Conservation (phyloP, 495 filamentous ascomycete species). For the Penicillium simplicissimum region DNA sequence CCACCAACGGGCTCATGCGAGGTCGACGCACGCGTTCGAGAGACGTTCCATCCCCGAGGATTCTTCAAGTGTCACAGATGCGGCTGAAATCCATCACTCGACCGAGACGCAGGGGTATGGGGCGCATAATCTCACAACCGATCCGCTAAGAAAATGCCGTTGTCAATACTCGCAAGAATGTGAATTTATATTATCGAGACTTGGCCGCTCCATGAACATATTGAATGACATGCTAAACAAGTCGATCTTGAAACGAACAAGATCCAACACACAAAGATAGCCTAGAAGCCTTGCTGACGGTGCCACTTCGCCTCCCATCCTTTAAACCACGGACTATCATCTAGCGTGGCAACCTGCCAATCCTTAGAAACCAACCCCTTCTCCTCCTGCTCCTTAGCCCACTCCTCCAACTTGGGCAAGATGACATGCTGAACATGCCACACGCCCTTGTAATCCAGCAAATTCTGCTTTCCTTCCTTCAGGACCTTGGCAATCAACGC, state of each 20-base stretch:
- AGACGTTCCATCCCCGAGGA: neutral
- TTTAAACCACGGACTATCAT: conserved; percentile 79
- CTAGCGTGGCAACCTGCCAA: conserved; percentile 77
- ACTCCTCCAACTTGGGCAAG: conserved; percentile 66
- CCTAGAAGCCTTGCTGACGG: conserved; percentile 67
- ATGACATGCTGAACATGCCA: conserved; percentile 81
- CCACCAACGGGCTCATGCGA: neutral
- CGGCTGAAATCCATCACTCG: neutral
- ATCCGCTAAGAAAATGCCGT: neutral
- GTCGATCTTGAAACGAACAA: neutral
- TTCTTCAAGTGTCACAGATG: neutral
- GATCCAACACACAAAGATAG: neutral
- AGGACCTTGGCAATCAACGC: conserved; percentile 66
- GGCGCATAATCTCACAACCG: neutral
- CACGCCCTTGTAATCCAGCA: conserved; percentile 85
- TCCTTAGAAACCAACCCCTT: conserved; percentile 59
- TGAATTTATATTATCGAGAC: neutral
- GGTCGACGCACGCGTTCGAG: neutral
- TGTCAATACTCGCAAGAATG: neutral
- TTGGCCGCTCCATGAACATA: neutral
- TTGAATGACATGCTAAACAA: neutral
- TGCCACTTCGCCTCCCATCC: conserved; percentile 87
- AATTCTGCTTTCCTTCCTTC: conserved; percentile 66
- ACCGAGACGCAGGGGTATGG: neutral
- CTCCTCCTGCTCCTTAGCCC: conserved; percentile 67